phyloP scores from a whole-genome alignment of 805 yeast genomes.

The Blastobotrys parvus region DNA sequence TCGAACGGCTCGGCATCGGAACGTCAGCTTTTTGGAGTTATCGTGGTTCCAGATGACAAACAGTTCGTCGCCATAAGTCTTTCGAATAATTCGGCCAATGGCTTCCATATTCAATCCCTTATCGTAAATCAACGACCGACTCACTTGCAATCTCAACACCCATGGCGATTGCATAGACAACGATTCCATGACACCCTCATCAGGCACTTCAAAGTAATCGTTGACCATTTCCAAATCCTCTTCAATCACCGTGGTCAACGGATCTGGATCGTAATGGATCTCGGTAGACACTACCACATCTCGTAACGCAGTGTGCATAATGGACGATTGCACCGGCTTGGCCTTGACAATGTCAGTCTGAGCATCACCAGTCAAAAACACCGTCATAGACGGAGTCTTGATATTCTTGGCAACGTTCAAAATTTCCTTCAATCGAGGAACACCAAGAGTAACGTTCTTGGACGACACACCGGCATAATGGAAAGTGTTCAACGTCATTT shows the following conservation, averaged over 20 bases:
- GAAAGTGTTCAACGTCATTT: constrained; percentile 94
- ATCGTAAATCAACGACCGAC: constrained; percentile 98
- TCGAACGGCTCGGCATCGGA: constrained; percentile 97
- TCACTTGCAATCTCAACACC: constrained; percentile 91
- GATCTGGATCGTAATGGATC: constrained; percentile 96
- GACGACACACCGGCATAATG: constrained; percentile 99
- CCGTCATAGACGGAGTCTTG: constrained; percentile 98
- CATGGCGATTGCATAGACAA: constrained; percentile 96
- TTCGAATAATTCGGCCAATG: constrained; percentile 91
- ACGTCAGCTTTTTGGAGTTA: constrained; percentile 90
- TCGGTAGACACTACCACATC: constrained; percentile 97
- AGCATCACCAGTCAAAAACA: constrained; percentile 72
- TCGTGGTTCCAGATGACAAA: constrained; percentile 99
- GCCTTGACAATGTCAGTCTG: constrained; percentile 90
- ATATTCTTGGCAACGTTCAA: constrained; percentile 96
- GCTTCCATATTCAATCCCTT: constrained; percentile 97
- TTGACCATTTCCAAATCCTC: constrained; percentile 97
- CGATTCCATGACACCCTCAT: constrained; percentile 91
- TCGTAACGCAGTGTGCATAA: constrained; percentile 90
- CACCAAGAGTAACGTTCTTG: constrained; percentile 97
- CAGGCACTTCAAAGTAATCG: constrained; percentile 95
- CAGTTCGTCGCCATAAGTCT: constrained; percentile 87
- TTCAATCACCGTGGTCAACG: constrained; percentile 89
- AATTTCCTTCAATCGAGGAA: constrained; percentile 99
- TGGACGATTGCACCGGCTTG: constrained; percentile 89